Evolutionary conservation across 2,329 filamentous ascomycete genomes (phyloP).

Genomic region (Pseudopithomyces chartarum): DNA sequence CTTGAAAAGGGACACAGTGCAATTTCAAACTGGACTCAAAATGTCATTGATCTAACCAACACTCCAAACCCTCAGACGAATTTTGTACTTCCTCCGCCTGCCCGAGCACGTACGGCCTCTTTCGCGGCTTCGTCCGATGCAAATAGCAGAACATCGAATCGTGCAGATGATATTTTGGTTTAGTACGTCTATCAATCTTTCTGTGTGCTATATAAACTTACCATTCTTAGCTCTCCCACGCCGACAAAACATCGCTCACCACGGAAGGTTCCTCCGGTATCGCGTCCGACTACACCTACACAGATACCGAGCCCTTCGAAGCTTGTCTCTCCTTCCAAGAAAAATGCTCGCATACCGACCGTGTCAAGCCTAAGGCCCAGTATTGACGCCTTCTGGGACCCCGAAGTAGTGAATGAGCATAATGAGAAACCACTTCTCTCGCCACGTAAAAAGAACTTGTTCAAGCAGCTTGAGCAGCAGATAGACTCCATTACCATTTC

Average conservation of each 20-base stretch:
- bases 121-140: slow-evolving; percentile 35
- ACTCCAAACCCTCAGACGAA: slow-evolving; percentile 30
- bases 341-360: slow-evolving; percentile 34
- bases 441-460: slow-evolving; percentile 42
- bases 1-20: slow-evolving; percentile 31
- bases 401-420: slow-evolving; percentile 43
- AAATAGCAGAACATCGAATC: slow-evolving; percentile 33
- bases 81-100: slow-evolving; percentile 23
- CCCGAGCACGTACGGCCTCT: slow-evolving; percentile 26
- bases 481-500: slow-evolving; percentile 31
- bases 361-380: slow-evolving; percentile 38
- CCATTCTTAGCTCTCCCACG: slow-evolving; percentile 33
- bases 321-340: slow-evolving; percentile 45
- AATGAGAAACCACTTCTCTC: slow-evolving; percentile 44
- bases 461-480: slow-evolving; percentile 32
- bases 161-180: slow-evolving; percentile 33
- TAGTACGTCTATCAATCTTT: slow-evolving; percentile 26
- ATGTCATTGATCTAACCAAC: slow-evolving; percentile 39
- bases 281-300: slow-evolving; percentile 39
- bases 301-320: slow-evolving; percentile 35
- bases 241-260: slow-evolving; percentile 41
- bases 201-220: not conserved
- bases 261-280: slow-evolving; percentile 36
- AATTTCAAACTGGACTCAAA: slow-evolving; percentile 37
- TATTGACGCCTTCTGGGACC: slow-evolving; percentile 46